These are phyloP conservation scores for Periconia sp. DNA, from an alignment of 2,329 filamentous ascomycete genomes.

Conservation along the genomic window DNA sequence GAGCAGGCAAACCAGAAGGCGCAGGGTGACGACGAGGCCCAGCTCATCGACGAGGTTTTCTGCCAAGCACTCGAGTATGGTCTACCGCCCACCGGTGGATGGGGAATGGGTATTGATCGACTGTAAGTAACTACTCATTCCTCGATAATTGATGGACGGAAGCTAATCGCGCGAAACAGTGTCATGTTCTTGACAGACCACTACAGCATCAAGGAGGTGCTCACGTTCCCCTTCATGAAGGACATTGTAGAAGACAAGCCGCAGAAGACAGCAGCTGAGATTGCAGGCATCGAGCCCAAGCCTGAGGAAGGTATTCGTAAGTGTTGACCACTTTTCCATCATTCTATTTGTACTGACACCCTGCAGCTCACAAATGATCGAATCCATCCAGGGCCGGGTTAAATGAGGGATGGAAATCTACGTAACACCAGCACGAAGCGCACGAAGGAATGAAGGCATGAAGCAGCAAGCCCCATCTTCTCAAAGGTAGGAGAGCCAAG, in stretches of 20 bases:
- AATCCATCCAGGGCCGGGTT: no score
- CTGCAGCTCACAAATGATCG: no score
- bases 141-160: background rate
- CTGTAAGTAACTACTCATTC: conserved; percentile 63
- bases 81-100: conserved; percentile 87
- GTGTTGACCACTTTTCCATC: no score
- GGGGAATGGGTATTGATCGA: conserved; percentile 92
- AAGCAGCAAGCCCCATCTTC: no score
- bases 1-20: conserved; percentile 91
- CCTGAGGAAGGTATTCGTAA: conserved; percentile 60
- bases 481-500: no score
- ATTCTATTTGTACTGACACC: no score
- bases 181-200: conserved; percentile 89
- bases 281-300: conserved; percentile 60
- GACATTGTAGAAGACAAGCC: conserved; percentile 51
- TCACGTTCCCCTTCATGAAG: conserved; percentile 98
- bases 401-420: no score
- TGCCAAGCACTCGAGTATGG: conserved; percentile 86
- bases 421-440: no score
- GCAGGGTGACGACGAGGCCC: conserved; percentile 95
- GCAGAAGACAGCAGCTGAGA: conserved; percentile 66
- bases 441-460: no score
- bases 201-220: conserved; percentile 93
- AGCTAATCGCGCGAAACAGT: background rate
- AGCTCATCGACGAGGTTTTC: conserved; percentile 85